Conservation (phyloP, 2,329 filamentous ascomycete species). For the Paraphaeosphaeria sporulosa region DNA sequence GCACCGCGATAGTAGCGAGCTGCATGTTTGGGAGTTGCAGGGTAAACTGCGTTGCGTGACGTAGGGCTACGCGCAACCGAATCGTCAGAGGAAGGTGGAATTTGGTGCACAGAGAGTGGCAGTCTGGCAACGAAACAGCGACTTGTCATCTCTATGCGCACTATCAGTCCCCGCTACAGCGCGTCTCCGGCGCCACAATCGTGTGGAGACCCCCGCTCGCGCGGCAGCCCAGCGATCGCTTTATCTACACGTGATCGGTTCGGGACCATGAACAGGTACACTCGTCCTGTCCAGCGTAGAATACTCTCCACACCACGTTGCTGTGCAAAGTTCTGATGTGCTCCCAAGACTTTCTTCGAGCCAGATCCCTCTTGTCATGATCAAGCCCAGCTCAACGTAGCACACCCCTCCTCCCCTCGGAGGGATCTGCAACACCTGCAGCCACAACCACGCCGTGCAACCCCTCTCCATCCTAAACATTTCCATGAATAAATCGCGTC, state of each 20-base stretch:
- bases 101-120: not conserved
- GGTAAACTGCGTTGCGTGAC: not conserved
- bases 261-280: not conserved
- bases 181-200: not conserved
- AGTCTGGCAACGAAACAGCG: not conserved
- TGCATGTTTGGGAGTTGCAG: conserved; percentile 1
- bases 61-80: not conserved
- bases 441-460: not conserved
- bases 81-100: not conserved
- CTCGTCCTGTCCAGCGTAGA: not conserved
- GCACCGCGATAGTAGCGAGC: conserved; percentile 13
- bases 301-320: not conserved
- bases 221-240: not conserved
- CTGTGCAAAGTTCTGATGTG: too few species aligned
- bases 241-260: conserved; percentile 6
- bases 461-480: not conserved
- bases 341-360: not conserved
- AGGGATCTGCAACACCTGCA: not conserved
- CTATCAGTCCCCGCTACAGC: not conserved
- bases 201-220: not conserved
- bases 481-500: not conserved
- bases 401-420: not conserved
- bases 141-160: not conserved
- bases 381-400: not conserved
- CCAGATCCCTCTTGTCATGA: not conserved